phyloP scores from a whole-genome alignment of 2,329 filamentous ascomycete genomes.

The Pseudovirgaria hyperparasitica region DNA sequence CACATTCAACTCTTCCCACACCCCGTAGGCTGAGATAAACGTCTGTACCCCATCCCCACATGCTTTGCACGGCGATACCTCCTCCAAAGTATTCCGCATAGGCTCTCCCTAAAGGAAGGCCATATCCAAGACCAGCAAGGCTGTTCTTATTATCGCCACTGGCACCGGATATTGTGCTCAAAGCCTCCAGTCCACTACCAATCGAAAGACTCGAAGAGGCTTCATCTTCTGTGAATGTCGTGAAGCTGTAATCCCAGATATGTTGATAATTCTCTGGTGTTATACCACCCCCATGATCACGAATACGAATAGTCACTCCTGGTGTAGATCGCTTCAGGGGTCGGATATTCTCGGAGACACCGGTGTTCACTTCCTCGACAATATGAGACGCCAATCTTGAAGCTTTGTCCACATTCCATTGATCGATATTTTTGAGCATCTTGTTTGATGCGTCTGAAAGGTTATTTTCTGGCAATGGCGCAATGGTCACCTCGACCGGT shows the following conservation, averaged over 20 bases:
- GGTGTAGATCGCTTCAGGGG: conserved; percentile 44
- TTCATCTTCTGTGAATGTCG: conserved; percentile 69
- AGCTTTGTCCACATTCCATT: conserved; percentile 19
- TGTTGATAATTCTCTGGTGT: conserved; percentile 68
- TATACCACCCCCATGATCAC: conserved; percentile 91
- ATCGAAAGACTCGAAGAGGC: conserved; percentile 31
- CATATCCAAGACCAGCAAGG: conserved; percentile 83
- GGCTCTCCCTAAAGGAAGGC: conserved; percentile 75
- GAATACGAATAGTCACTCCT: conserved; percentile 87
- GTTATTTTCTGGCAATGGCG: conserved; percentile 44
- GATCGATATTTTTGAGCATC: conserved; percentile 14
- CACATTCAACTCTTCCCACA: conserved; percentile 36
- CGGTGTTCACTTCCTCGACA: conserved; percentile 8
- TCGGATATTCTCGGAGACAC: conserved; percentile 24
- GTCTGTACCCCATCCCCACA: conserved; percentile 82
- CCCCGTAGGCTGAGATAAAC: conserved; percentile 51
- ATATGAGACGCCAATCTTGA: conserved; percentile 10
- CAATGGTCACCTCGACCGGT: conserved; percentile 85
- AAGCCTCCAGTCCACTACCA: conserved; percentile 42
- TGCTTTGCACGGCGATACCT: conserved; percentile 84
- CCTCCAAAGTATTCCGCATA: conserved; percentile 98
- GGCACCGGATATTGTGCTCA: conserved; percentile 62
- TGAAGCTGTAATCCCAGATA: conserved; percentile 97
- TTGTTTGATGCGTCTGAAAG: conserved; percentile 5
- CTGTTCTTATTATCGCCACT: conserved; percentile 64